Conservation (phyloP, 495 filamentous ascomycete species). For the Lasiosphaeria miniovina region DNA sequence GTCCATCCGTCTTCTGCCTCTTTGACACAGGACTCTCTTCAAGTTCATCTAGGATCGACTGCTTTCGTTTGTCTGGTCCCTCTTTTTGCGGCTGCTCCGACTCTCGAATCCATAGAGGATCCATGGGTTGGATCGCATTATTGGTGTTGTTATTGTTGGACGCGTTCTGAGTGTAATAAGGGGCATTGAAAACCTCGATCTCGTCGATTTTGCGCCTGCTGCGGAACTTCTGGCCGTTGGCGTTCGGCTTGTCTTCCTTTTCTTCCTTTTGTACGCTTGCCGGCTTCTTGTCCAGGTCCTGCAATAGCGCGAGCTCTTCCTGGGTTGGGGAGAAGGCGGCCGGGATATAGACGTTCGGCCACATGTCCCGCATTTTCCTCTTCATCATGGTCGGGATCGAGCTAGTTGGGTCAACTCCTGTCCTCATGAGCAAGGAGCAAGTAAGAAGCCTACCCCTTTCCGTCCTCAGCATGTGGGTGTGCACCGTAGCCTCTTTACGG, state of each 20-base stretch:
- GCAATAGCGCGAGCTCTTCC: slow-evolving; percentile 32
- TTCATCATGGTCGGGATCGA: slow-evolving; percentile 26
- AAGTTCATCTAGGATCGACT: slow-evolving; percentile 12
- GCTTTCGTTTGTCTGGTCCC: slow-evolving; percentile 13
- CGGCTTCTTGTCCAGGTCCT: slow-evolving; percentile 23
- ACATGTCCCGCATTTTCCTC: slow-evolving; percentile 41
- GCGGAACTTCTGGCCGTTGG: slow-evolving; percentile 30
- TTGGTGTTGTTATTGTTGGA: background rate
- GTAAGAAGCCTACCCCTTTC: slow-evolving; percentile 22
- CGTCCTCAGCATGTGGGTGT: slow-evolving; percentile 32
- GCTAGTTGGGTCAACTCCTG: slow-evolving; percentile 26
- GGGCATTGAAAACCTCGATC: slow-evolving; percentile 36
- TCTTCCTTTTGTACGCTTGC: slow-evolving; percentile 11
- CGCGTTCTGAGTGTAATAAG: slow-evolving; percentile 31
- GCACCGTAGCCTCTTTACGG: slow-evolving; percentile 21
- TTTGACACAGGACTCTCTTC: slow-evolving; percentile 14
- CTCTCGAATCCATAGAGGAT: slow-evolving; percentile 21
- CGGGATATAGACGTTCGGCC: slow-evolving; percentile 42
- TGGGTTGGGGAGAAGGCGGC: slow-evolving; percentile 39
- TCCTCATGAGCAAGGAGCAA: slow-evolving; percentile 25
- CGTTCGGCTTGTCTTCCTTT: slow-evolving; percentile 22
- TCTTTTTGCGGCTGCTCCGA: slow-evolving; percentile 10
- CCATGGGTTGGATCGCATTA: slow-evolving; percentile 1
- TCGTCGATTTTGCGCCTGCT: slow-evolving; percentile 31
- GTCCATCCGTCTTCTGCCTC: slow-evolving; percentile 12